Evolutionary conservation across 805 yeast genomes (phyloP).

Genomic region (Candida maris): DNA sequence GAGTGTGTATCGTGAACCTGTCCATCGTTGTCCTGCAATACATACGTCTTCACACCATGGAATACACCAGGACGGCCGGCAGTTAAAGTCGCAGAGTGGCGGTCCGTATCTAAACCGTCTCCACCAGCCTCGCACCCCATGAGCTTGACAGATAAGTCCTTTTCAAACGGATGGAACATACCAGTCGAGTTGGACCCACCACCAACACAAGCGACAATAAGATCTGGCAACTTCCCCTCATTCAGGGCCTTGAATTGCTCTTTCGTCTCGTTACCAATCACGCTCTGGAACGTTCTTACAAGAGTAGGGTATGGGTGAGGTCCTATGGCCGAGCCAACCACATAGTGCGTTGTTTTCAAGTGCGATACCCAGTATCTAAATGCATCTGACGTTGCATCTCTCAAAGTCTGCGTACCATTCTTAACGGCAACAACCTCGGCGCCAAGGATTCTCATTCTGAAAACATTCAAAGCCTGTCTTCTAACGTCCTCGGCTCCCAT

Average conservation of each 20-base stretch:
- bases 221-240: slow-evolving; percentile 83
- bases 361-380: slow-evolving; percentile 93
- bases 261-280: slow-evolving; percentile 92
- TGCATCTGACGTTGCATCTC: slow-evolving; percentile 98
- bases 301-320: slow-evolving; percentile 99
- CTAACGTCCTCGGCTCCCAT: slow-evolving; percentile 99
- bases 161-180: slow-evolving; percentile 89
- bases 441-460: slow-evolving; percentile 94
- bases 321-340: slow-evolving; percentile 98
- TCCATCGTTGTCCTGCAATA: slow-evolving; percentile 87
- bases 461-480: slow-evolving; percentile 96
- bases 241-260: slow-evolving; percentile 80
- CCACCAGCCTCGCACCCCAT: slow-evolving; percentile 99
- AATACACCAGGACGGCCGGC: slow-evolving; percentile 95
- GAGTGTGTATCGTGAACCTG: slow-evolving; percentile 98
- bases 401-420: slow-evolving; percentile 90
- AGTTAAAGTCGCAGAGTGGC: slow-evolving; percentile 93
- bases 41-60: slow-evolving; percentile 96
- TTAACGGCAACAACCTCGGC: slow-evolving; percentile 93
- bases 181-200: slow-evolving; percentile 98
- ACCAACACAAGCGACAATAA: slow-evolving; percentile 97
- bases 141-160: slow-evolving; percentile 71
- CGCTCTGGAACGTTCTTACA: slow-evolving; percentile 97
- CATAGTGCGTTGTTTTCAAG: slow-evolving; percentile 82
- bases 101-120: slow-evolving; percentile 84